These are phyloP conservation scores for Phoenix roebelenii DNA, from an alignment of 176 grass and related monocot genomes.

Conservation along the genomic window DNA sequence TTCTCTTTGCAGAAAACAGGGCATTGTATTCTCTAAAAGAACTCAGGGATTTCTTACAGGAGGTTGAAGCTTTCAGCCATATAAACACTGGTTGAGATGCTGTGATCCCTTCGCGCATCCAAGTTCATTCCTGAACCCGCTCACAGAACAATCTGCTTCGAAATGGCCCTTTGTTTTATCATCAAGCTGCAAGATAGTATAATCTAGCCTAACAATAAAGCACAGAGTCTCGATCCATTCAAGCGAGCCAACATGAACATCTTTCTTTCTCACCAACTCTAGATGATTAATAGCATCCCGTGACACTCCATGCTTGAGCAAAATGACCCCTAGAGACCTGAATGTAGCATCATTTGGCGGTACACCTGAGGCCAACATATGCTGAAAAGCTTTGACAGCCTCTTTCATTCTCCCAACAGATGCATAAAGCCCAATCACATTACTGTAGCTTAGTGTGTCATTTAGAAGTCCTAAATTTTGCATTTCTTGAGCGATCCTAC, in stretches of 20 bases:
- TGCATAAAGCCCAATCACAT: slow-evolving; percentile 47
- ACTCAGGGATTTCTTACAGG: too few species aligned
- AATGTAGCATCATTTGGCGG: slow-evolving; percentile 71
- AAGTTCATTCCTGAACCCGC: neutral
- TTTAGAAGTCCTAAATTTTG: slow-evolving; percentile 54
- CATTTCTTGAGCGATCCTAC: slow-evolving; percentile 74
- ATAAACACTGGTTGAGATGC: slow-evolving; percentile 9
- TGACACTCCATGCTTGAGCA: slow-evolving; percentile 45
- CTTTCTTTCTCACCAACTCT: slow-evolving; percentile 46
- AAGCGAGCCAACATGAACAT: slow-evolving; percentile 32
- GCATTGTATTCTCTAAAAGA: too few species aligned
- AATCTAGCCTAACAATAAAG: slow-evolving; percentile 30
- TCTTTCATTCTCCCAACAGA: slow-evolving; percentile 39
- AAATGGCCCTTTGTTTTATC: slow-evolving; percentile 12
- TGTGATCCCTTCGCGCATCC: slow-evolving; percentile 13
- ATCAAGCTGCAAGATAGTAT: slow-evolving; percentile 17
- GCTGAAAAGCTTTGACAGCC: slow-evolving; percentile 55
- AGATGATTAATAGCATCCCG: slow-evolving; percentile 36
- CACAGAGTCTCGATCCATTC: slow-evolving; percentile 48
- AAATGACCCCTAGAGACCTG: slow-evolving; percentile 49
- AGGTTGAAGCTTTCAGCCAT: slow-evolving; percentile 13
- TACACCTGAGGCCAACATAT: slow-evolving; percentile 56
- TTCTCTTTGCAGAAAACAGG: too few species aligned
- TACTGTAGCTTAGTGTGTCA: slow-evolving; percentile 56
- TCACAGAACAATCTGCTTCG: slow-evolving; percentile 3